Conservation (phyloP, 345 rosid genomes). For the Syzygium aqueum region DNA sequence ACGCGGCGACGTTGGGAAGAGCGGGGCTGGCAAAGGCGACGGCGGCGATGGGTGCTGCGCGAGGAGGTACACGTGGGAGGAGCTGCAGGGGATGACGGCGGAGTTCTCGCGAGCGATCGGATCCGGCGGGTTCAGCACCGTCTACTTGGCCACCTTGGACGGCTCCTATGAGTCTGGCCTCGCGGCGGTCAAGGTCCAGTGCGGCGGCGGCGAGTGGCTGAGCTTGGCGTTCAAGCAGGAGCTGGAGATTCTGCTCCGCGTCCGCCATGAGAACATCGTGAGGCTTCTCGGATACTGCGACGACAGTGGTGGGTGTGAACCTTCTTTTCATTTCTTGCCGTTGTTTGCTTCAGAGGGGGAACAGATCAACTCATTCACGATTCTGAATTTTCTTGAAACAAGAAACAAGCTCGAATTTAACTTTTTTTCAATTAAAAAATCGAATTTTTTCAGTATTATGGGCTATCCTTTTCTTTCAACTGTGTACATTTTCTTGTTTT, state of each 20-base stretch:
- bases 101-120: constrained; percentile 55
- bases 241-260: constrained; percentile 57
- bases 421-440: not conserved
- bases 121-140: constrained; percentile 79
- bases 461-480: not conserved
- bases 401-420: not conserved
- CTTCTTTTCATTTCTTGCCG: not conserved
- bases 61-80: constrained; percentile 2
- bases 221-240: constrained; percentile 57
- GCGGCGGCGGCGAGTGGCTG: constrained; percentile 47
- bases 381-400: not conserved
- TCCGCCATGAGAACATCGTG: constrained; percentile 62
- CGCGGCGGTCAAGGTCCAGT: constrained; percentile 66
- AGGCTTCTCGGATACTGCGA: constrained; percentile 70
- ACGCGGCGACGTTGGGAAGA: not conserved
- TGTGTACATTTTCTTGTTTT: not conserved
- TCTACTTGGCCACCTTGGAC: constrained; percentile 47
- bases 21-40: not conserved
- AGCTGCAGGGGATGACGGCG: constrained; percentile 33
- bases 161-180: constrained; percentile 5
- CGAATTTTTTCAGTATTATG: not conserved
- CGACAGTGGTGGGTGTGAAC: constrained; percentile 33
- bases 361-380: not conserved
- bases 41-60: not conserved
- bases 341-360: not conserved